A percentile compares a stretch with the other conserved stretches of the same genome.
Conservation (phyloP, 2,329 filamentous ascomycete species). For the Celoporthe dispersa region DNA sequence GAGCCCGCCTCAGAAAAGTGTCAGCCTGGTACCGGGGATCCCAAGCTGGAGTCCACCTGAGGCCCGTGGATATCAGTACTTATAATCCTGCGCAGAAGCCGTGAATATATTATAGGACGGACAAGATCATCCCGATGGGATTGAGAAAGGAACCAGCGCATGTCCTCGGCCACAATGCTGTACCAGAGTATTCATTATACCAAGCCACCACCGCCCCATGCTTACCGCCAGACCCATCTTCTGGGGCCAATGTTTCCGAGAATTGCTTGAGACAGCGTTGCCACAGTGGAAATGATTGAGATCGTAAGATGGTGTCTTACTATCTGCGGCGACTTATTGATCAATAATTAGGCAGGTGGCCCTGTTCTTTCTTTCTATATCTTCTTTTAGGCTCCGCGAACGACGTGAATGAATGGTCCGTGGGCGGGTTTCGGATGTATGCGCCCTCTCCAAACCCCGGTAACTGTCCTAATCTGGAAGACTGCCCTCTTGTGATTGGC, state of each 20-base stretch:
- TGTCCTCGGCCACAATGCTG: no score
- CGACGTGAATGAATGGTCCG: neutral
- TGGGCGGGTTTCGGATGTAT: neutral
- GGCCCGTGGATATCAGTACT: neutral
- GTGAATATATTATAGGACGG: no score
- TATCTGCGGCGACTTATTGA: neutral
- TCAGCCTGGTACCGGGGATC: neutral
- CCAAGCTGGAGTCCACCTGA: neutral
- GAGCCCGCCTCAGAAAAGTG: neutral
- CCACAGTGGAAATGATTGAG: no score
- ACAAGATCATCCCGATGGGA: no score
- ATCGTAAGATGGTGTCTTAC: neutral
- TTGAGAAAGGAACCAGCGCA: no score
- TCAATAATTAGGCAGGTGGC: neutral
- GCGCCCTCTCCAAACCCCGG: neutral
- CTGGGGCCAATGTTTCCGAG: neutral
- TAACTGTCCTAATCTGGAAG: neutral
- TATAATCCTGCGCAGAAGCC: neutral
- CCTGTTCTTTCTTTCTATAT: no score
- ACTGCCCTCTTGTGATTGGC: conserved; percentile 2
- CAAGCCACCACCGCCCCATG: no score
- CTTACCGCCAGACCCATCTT: neutral
- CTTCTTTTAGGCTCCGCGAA: neutral
- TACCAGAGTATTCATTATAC: no score
- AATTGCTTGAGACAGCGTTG: neutral